These are phyloP conservation scores for Lyophyllum semitale DNA, from an alignment of 768 basidiomycete species.

Conservation along the genomic window DNA sequence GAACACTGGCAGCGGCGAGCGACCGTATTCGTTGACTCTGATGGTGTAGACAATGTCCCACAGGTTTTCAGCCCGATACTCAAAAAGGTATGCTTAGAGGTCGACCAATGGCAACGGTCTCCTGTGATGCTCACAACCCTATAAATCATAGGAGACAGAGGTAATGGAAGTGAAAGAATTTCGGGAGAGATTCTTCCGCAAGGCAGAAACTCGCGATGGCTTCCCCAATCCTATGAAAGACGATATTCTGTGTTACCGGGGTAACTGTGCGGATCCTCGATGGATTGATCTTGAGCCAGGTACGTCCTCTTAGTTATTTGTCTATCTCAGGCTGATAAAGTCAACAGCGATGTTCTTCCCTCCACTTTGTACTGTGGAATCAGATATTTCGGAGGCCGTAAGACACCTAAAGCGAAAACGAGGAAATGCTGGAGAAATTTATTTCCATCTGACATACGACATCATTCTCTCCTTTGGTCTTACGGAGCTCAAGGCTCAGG, in stretches of 20 bases:
- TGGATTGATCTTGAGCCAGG: slow-evolving; percentile 17
- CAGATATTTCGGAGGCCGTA: too few relatives aligned
- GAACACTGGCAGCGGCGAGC: slow-evolving; percentile 16
- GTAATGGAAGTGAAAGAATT: slow-evolving; percentile 16
- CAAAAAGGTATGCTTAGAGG: slow-evolving; percentile 4
- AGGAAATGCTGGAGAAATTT: too few relatives aligned
- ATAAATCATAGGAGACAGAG: slow-evolving; percentile 1
- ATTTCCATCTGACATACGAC: too few relatives aligned
- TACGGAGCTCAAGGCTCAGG: slow-evolving; percentile 23
- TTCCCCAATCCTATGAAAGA: slow-evolving; percentile 4
- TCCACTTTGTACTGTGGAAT: too few relatives aligned
- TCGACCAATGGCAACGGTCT: neutral
- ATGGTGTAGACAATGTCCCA: slow-evolving; percentile 6
- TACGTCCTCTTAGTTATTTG: neutral
- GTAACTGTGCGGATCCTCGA: slow-evolving; percentile 4
- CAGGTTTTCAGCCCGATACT: slow-evolving; percentile 7
- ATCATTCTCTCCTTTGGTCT: too few relatives aligned
- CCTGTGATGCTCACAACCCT: neutral
- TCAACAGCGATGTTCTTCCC: slow-evolving; percentile 9
- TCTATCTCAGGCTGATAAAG: neutral
- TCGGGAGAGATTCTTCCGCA: slow-evolving; percentile 4
- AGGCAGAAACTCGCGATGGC: neutral
- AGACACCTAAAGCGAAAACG: too few relatives aligned
- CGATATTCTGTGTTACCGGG: slow-evolving; percentile 13
- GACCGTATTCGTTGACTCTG: slow-evolving; percentile 4